Evolutionary conservation across 108 stramenopile species (phyloP).

Genomic region (Pelagomonas calceolata): DNA sequence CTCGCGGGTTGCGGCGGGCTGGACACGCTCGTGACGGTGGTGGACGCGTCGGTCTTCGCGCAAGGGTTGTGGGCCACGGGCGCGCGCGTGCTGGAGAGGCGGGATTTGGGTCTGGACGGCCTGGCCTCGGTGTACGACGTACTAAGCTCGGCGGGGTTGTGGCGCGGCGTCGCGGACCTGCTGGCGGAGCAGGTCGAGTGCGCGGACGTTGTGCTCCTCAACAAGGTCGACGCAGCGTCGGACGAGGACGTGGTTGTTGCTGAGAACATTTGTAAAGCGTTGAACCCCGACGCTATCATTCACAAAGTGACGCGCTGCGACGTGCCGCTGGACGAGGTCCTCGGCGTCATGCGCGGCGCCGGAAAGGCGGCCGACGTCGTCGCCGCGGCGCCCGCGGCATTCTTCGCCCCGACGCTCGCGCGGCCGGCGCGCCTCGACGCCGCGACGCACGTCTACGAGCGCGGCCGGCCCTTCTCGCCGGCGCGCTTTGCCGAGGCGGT

Average conservation of each 20-base stretch:
- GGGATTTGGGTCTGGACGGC: constrained; percentile 3
- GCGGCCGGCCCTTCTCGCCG: constrained; percentile 80
- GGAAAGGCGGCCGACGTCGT: constrained; percentile 64
- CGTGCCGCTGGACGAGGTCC: constrained; percentile 16
- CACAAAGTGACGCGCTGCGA: background rate
- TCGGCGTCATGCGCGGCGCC: constrained; percentile 49
- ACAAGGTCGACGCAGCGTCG: constrained; percentile 43
- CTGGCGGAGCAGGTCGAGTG: constrained; percentile 62
- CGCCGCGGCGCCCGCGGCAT: no score
- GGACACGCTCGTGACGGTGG: constrained; percentile 65
- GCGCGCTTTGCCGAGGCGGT: constrained; percentile 50
- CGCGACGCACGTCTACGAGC: constrained; percentile 75
- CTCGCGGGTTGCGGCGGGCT: constrained; percentile 31
- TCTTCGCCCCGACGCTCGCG: no score
- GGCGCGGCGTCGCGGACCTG: constrained; percentile 32
- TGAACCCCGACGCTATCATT: constrained; percentile 1
- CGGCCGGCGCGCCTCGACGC: constrained; percentile 68
- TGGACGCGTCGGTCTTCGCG: constrained; percentile 51
- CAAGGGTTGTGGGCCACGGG: background rate
- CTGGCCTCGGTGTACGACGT: constrained; percentile 11
- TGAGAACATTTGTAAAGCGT: background rate
- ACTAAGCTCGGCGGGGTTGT: constrained; percentile 30
- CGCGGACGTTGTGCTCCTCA: constrained; percentile 61
- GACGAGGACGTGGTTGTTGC: background rate
- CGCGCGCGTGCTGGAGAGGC: constrained; percentile 7